Conservation (phyloP, 148 eudicot genomes). For the Rhododendron mucronatum region DNA sequence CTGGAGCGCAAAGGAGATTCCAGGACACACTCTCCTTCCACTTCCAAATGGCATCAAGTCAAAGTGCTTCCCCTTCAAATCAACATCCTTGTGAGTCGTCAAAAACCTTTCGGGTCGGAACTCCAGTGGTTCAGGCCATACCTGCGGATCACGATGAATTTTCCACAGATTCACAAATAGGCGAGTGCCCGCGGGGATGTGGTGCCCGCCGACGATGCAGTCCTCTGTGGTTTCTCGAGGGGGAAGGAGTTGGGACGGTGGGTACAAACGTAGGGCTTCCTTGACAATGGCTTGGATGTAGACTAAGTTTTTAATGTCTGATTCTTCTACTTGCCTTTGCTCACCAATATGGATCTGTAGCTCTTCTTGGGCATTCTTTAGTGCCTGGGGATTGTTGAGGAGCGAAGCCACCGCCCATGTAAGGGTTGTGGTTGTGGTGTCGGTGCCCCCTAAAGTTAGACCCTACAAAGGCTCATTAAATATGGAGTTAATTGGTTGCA, state of each 20-base stretch:
- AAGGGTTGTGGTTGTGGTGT: background rate
- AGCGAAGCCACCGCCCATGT: conserved; percentile 2
- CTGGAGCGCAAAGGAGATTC: conserved; percentile 10
- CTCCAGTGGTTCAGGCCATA: conserved; percentile 1
- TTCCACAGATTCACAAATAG: conserved; percentile 8
- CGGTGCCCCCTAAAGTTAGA: background rate
- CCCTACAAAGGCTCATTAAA: background rate
- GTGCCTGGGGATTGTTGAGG: background rate
- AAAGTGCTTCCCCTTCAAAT: conserved; percentile 12
- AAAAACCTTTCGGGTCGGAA: conserved; percentile 22
- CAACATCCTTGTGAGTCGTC: conserved; percentile 16
- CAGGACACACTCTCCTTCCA: conserved; percentile 22
- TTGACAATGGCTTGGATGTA: conserved; percentile 5
- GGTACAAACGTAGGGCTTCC: background rate
- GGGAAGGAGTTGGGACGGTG: background rate
- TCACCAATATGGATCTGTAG: background rate
- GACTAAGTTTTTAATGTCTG: background rate
- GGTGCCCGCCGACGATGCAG: conserved; percentile 4
- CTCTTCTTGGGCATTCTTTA: conserved; percentile 6
- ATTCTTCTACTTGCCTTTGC: background rate
- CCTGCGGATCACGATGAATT: conserved; percentile 3
- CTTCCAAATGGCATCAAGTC: conserved; percentile 22
- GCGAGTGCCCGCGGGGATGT: conserved; percentile 1
- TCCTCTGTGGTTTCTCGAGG: background rate
- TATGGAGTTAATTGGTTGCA: background rate